Conservation (phyloP, 768 basidiomycete genomes). For the Glaciozyma antarctica region DNA sequence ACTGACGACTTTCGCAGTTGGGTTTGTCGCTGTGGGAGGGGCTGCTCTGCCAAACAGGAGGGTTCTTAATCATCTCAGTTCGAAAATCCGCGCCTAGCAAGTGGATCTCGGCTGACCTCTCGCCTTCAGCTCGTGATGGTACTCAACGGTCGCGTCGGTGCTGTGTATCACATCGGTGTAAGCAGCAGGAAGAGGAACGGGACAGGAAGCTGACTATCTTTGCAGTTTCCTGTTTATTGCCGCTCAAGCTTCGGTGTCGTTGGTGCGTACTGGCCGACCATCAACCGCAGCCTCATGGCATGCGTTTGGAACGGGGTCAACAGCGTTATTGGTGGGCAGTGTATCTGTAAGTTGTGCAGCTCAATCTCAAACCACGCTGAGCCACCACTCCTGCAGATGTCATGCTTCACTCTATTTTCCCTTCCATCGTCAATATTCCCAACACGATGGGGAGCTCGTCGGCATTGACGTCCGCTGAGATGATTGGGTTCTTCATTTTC, state of each 20-base stretch:
- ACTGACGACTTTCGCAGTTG: no score
- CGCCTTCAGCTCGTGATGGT: background rate
- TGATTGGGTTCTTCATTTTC: slow-evolving; percentile 32
- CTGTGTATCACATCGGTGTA: background rate
- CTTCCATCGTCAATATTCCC: slow-evolving; percentile 42
- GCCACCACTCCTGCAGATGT: slow-evolving; percentile 68
- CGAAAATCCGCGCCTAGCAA: no score
- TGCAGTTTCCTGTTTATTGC: background rate
- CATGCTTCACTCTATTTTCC: slow-evolving; percentile 68
- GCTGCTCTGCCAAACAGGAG: no score
- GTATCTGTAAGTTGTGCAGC: background rate
- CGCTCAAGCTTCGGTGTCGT: background rate
- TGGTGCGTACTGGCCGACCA: background rate
- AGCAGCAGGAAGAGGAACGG: no score
- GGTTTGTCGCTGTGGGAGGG: no score
- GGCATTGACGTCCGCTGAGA: slow-evolving; percentile 20
- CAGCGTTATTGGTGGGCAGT: no score
- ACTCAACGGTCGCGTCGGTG: background rate
- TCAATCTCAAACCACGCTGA: background rate
- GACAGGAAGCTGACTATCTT: no score
- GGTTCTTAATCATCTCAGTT: no score
- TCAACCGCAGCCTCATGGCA: background rate
- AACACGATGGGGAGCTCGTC: slow-evolving; percentile 54
- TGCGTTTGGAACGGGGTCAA: background rate
- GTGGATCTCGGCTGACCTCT: no score